Conservation (phyloP, 2,329 filamentous ascomycete species). For the Mollisia scopiformis region DNA sequence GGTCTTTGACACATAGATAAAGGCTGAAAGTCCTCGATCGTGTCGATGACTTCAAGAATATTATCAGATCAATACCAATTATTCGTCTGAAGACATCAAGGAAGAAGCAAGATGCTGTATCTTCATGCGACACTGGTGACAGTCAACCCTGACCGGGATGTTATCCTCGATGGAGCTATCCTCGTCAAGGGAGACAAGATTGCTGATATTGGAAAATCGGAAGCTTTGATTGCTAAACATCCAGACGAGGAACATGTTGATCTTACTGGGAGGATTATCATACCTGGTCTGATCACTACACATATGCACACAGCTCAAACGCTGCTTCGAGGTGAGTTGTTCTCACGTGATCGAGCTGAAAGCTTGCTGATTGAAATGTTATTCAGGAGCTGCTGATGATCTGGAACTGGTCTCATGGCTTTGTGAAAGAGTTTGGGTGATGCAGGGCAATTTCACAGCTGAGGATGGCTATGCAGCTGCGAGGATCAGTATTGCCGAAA, state of each 20-base stretch:
- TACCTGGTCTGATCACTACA: slow-evolving; percentile 52
- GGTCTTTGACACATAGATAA: slow-evolving; percentile 1
- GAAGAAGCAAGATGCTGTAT: slow-evolving; percentile 42
- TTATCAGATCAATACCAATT: not conserved
- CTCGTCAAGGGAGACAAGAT: slow-evolving; percentile 45
- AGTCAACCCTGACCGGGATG: slow-evolving; percentile 46
- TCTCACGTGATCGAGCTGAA: not conserved
- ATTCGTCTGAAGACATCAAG: not conserved
- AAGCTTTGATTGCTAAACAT: slow-evolving; percentile 31
- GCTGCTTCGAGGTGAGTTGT: slow-evolving; percentile 45
- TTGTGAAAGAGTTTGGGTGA: slow-evolving; percentile 52
- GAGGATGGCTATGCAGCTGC: slow-evolving; percentile 53
- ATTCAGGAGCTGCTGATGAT: slow-evolving; percentile 44
- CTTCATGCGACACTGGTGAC: slow-evolving; percentile 54
- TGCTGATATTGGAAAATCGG: slow-evolving; percentile 45
- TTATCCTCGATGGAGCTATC: slow-evolving; percentile 52
- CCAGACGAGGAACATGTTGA: slow-evolving; percentile 37
- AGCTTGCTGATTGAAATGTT: not conserved
- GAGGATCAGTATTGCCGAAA: slow-evolving; percentile 51
- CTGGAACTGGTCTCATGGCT: slow-evolving; percentile 53
- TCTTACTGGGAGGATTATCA: slow-evolving; percentile 47
- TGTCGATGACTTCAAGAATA: not conserved
- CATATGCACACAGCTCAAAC: slow-evolving; percentile 54
- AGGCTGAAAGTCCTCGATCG: not conserved
- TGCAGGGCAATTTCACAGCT: slow-evolving; percentile 47